These are phyloP conservation scores for Trypanosoma boissoni DNA, from an alignment of 208 protist species.

Conservation along the genomic window DNA sequence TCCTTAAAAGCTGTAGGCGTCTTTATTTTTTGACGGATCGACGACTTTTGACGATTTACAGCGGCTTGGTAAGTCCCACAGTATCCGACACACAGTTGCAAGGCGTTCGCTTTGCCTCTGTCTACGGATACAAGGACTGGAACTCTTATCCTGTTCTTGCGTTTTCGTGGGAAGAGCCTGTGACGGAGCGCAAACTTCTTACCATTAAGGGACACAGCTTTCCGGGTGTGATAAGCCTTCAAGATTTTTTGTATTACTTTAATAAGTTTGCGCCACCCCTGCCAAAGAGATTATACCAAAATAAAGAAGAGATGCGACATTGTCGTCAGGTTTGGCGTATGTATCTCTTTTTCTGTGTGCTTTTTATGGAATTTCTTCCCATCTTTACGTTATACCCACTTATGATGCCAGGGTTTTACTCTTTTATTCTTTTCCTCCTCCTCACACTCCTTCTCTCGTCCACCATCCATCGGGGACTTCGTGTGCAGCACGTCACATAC, in stretches of 20 bases:
- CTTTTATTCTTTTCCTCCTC: constrained; percentile 35
- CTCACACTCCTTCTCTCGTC: constrained; percentile 22
- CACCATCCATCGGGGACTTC: constrained; percentile 35
- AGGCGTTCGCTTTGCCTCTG: constrained; percentile 35
- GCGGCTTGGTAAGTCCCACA: constrained; percentile 35
- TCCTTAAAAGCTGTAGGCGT: constrained; percentile 31
- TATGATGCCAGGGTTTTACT: constrained; percentile 33
- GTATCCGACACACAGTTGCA: constrained; percentile 41
- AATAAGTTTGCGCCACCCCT: constrained; percentile 31
- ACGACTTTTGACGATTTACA: constrained; percentile 50
- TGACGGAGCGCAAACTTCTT: constrained; percentile 52
- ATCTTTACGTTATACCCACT: constrained; percentile 50
- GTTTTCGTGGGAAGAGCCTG: constrained; percentile 60
- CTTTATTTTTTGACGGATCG: constrained; percentile 56
- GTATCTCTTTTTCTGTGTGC: constrained; percentile 34
- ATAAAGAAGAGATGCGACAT: constrained; percentile 23
- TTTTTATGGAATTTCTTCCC: constrained; percentile 27
- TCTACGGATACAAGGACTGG: constrained; percentile 44
- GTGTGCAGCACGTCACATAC: constrained; percentile 39
- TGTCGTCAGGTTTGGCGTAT: constrained; percentile 43
- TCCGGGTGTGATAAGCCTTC: constrained; percentile 28
- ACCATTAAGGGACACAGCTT: constrained; percentile 54
- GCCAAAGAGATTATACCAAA: constrained; percentile 2
- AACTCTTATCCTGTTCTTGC: constrained; percentile 29
- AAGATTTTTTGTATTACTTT: constrained; percentile 54